Conservation (phyloP, 2,329 filamentous ascomycete genomes). For the Aspergillus awamori region DNA sequence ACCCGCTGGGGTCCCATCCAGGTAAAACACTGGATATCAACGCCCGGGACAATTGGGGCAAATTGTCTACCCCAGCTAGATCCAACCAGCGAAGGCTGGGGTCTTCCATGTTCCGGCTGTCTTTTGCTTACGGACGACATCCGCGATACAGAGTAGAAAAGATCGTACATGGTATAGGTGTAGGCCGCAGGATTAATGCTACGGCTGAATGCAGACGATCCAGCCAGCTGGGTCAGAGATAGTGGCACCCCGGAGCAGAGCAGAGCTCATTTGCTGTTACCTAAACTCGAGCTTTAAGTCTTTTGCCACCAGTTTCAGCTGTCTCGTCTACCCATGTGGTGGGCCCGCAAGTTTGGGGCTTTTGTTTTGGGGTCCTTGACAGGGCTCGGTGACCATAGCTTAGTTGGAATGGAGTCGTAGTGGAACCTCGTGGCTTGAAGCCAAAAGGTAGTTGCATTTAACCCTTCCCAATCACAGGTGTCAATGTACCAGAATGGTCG, state of each 20-base stretch:
- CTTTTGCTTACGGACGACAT: not conserved
- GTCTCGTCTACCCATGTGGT: conserved; percentile 12
- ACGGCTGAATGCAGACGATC: not conserved
- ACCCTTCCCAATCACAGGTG: not conserved
- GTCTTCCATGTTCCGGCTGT: not conserved
- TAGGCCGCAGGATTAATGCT: not conserved
- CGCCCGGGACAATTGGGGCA: conserved; percentile 1
- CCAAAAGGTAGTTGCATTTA: conserved; percentile 2
- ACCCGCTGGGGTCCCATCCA: conserved; percentile 6
- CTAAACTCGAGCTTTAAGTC: not conserved
- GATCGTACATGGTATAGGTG: not conserved
- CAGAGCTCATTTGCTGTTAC: not conserved
- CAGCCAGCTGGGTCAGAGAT: not conserved
- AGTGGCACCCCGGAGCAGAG: not conserved
- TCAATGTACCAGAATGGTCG: not conserved
- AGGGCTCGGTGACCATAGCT: not conserved
- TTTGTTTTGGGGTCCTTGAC: not conserved
- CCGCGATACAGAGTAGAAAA: not conserved
- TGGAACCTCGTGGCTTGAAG: not conserved
- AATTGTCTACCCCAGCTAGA: not conserved
- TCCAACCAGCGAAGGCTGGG: not conserved
- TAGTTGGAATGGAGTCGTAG: not conserved
- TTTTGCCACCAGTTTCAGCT: conserved; percentile 26
- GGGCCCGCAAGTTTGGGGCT: conserved; percentile 10
- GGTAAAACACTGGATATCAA: not conserved